phyloP scores from a whole-genome alignment of 202 grass and related monocot species.

The Panicum hallii region DNA sequence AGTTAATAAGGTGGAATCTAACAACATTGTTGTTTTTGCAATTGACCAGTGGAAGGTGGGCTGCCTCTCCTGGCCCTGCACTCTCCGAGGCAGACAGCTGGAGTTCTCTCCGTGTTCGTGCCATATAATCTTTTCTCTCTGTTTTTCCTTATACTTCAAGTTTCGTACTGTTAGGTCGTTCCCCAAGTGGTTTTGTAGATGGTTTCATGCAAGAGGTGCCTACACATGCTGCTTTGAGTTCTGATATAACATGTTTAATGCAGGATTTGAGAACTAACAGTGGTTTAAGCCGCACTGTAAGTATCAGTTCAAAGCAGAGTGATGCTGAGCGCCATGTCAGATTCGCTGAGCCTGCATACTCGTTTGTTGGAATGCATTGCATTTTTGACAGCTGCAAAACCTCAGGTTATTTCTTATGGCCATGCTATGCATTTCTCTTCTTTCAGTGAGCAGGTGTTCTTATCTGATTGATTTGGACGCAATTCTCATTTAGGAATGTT shows the following conservation, averaged over 20 bases:
- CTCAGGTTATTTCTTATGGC: slow-evolving; percentile 69
- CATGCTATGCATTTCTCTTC: slow-evolving; percentile 21
- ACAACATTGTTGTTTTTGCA: slow-evolving; percentile 26
- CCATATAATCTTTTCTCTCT: slow-evolving; percentile 8
- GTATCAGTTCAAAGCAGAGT: slow-evolving; percentile 70
- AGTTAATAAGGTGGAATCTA: slow-evolving; percentile 39
- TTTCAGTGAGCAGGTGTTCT: slow-evolving; percentile 31
- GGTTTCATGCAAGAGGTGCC: not conserved
- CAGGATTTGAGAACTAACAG: slow-evolving; percentile 81
- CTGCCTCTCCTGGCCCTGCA: slow-evolving; percentile 51
- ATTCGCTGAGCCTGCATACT: slow-evolving; percentile 76
- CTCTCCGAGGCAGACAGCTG: slow-evolving; percentile 74
- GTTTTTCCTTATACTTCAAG: slow-evolving; percentile 30
- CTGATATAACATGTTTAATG: slow-evolving; percentile 43
- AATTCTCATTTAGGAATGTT: slow-evolving; percentile 22
- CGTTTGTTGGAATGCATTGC: slow-evolving; percentile 99
- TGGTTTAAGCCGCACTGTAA: slow-evolving; percentile 52
- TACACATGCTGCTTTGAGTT: not conserved
- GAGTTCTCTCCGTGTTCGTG: slow-evolving; percentile 71
- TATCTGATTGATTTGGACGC: slow-evolving; percentile 28
- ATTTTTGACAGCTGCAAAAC: slow-evolving; percentile 96
- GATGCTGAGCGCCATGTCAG: slow-evolving; percentile 74
- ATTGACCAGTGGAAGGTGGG: slow-evolving; percentile 72
- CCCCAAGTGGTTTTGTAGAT: slow-evolving; percentile 26
- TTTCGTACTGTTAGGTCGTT: slow-evolving; percentile 2